phyloP scores from a whole-genome alignment of 768 basidiomycete genomes.

The Boletus subcaerulescens region DNA sequence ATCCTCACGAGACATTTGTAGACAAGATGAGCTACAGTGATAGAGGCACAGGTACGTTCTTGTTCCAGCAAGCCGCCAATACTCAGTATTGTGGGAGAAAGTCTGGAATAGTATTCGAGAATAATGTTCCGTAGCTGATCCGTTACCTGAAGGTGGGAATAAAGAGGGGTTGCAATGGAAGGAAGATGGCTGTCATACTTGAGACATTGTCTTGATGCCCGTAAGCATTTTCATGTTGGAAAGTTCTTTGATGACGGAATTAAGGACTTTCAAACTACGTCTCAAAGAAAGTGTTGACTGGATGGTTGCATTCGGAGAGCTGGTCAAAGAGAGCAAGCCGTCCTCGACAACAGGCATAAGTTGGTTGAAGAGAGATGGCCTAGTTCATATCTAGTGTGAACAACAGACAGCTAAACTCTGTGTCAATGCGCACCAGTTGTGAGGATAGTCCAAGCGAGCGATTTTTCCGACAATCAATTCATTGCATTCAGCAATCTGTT shows the following conservation, averaged over 20 bases:
- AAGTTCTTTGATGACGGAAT: constrained; percentile 68
- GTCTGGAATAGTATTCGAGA: constrained; percentile 57
- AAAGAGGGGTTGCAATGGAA: background rate
- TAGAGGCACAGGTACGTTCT: constrained; percentile 41
- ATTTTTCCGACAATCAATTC: constrained; percentile 72
- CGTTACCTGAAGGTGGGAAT: constrained; percentile 17
- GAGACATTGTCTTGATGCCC: constrained; percentile 63
- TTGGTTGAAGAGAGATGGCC: constrained; percentile 30
- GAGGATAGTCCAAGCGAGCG: constrained; percentile 74
- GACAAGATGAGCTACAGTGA: constrained; percentile 61
- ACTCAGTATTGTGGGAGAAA: constrained; percentile 35
- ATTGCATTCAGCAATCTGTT: constrained; percentile 72
- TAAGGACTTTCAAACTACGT: constrained; percentile 61
- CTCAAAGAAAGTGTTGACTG: constrained; percentile 49
- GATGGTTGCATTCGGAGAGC: constrained; percentile 39
- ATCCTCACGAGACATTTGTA: constrained; percentile 76
- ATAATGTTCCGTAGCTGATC: constrained; percentile 49
- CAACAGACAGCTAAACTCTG: background rate
- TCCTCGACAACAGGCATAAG: constrained; percentile 55
- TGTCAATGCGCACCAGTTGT: constrained; percentile 52
- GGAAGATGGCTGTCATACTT: constrained; percentile 38
- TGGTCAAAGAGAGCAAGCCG: constrained; percentile 50
- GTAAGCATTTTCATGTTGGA: constrained; percentile 65
- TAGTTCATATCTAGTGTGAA: constrained; percentile 3
- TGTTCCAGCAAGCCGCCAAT: constrained; percentile 36